Base-by-base conservation (phyloP, 1,284 basidiomycete genomes). In the Sphaerobolus stellatus region DNA sequence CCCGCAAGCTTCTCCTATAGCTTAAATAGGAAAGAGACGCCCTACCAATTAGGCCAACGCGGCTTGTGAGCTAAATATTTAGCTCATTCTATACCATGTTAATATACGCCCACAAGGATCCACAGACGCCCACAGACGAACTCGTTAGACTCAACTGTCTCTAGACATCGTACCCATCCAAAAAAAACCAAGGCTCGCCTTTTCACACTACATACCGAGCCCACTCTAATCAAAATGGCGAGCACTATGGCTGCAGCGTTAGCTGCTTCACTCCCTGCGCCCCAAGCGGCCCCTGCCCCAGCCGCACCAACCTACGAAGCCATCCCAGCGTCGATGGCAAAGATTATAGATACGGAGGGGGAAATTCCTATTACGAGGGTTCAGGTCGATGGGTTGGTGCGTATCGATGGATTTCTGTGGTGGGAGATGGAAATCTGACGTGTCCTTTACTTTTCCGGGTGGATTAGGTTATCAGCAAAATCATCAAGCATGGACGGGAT, bases 261-360 rank as follows among this genome's bases (percentile, higher is more conserved):
- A 34, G 92, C 92, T 66, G 92, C 92, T 31, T 86, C 88, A 25
- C 76, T 93, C 30, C 92, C 92, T 45, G 78, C 83, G 61, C 81
- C 82, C 29, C 72, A 82, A 54, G 67, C 81, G 38, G 77, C 81
- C 28, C 77, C 83, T 18, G 72, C 78, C 7, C 81, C 84, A 14
- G 76, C 79, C 51, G 80, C 83, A 29, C 83, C 88, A 13, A 80
- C 79, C 28, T 83, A 88, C 75, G 90, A 90, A 69, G 82, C 80
- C 49, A 92, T 96, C 61, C 94, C 92, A 24, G 82, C 91, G 9
- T 90, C 90, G 59, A 92, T 94, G 87, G 83, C 91, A 51, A 92
- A 90, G 68, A 85, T 87, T 57, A 86, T 95, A 66, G 93, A 96
- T 71, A 88, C 93, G 61, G 92, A 95, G 74, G 92, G 85, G 36